phyloP scores from a whole-genome alignment of 768 basidiomycete genomes.

The Tremella yokohamensis region DNA sequence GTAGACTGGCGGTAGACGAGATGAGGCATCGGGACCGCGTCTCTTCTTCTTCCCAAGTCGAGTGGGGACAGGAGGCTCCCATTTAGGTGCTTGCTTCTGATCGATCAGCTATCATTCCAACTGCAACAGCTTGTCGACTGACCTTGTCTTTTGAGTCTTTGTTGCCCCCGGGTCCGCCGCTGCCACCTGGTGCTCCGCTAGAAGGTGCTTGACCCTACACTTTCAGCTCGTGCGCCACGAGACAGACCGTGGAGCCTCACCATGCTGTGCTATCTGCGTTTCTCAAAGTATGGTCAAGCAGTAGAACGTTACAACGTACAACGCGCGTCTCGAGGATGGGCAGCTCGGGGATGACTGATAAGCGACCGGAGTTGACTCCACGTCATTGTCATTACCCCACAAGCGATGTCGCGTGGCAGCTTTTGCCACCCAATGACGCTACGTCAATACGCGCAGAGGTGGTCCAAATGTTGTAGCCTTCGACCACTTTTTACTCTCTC shows the following conservation, averaged over 20 bases:
- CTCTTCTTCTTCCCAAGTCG: conserved; percentile 96
- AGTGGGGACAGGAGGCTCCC: conserved; percentile 96
- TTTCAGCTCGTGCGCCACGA: background rate
- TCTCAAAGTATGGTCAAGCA: background rate
- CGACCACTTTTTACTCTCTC: too few relatives aligned
- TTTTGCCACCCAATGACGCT: too few relatives aligned
- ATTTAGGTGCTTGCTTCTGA: conserved; percentile 64
- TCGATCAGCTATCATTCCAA: background rate
- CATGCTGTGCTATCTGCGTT: background rate
- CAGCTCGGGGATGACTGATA: too few relatives aligned
- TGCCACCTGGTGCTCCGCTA: conserved; percentile 34
- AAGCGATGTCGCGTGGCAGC: too few relatives aligned
- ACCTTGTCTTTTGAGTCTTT: conserved; percentile 46
- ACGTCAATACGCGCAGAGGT: too few relatives aligned
- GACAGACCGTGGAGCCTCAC: background rate
- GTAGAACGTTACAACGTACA: background rate
- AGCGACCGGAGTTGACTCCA: too few relatives aligned
- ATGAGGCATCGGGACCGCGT: conserved; percentile 83
- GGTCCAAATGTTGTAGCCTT: too few relatives aligned
- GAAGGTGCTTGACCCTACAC: conserved; percentile 50
- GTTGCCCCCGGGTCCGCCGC: conserved; percentile 24
- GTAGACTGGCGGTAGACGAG: conserved; percentile 85
- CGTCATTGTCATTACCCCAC: too few relatives aligned
- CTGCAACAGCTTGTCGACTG: background rate
- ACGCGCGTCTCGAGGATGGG: too few relatives aligned